Evolutionary conservation across 345 rosid genomes (phyloP).

Genomic region (Stellera chamaejasme): DNA sequence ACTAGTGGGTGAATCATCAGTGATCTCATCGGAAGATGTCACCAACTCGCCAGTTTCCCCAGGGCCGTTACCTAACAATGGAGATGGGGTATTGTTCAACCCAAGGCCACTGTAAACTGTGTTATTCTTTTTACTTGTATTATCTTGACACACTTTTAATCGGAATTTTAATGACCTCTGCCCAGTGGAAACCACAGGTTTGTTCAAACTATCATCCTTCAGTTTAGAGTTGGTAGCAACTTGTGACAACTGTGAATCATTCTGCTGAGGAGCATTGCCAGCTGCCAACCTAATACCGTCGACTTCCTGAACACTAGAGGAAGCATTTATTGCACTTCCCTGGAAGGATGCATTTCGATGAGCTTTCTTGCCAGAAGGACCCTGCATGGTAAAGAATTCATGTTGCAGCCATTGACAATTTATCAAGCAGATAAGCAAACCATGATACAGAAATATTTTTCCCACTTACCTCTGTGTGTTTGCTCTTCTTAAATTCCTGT

Average conservation of each 20-base stretch:
- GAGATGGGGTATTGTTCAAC: constrained; percentile 49
- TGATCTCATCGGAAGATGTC: constrained; percentile 15
- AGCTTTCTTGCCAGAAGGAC: constrained; percentile 33
- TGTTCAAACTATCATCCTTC: constrained; percentile 26
- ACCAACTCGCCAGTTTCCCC: constrained; percentile 32
- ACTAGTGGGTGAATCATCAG: constrained; percentile 38
- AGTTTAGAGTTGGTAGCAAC: constrained; percentile 20
- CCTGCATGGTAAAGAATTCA: constrained; percentile 31
- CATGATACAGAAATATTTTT: constrained; percentile 7
- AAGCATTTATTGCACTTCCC: constrained; percentile 15
- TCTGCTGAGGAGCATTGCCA: constrained; percentile 25
- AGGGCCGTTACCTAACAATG: constrained; percentile 35
- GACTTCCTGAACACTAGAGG: constrained; percentile 6
- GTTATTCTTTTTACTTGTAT: constrained; percentile 28
- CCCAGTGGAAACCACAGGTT: constrained; percentile 20
- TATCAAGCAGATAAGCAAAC: constrained; percentile 6
- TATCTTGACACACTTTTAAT: constrained; percentile 51
- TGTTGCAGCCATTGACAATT: constrained; percentile 6
- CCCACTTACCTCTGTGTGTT: constrained; percentile 36
- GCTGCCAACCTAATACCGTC: constrained; percentile 14
- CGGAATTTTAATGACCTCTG: constrained; percentile 44
- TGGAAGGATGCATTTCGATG: constrained; percentile 19
- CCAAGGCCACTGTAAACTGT: constrained; percentile 51
- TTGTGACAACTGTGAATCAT: constrained; percentile 14
- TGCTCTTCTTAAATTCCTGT: constrained; percentile 23